Percentiles rank a stretch among this genome's conserved stretches.
phyloP scores from a whole-genome alignment of 2,329 filamentous ascomycete genomes.

The Arthroderma sp. region DNA sequence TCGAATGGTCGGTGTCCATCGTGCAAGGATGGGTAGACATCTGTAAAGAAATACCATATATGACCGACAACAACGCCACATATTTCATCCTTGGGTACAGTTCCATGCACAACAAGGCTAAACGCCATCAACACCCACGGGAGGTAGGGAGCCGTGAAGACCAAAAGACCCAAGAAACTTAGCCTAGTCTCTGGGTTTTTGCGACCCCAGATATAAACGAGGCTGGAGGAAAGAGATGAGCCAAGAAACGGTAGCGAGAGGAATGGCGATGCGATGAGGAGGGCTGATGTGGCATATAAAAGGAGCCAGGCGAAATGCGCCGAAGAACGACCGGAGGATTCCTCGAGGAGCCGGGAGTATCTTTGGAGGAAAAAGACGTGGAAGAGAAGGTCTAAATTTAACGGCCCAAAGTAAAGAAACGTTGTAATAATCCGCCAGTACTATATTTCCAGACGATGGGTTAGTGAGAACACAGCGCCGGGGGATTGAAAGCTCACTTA shows the following conservation, averaged over 20 bases:
- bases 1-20: conserved; percentile 74
- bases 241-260: conserved; percentile 89
- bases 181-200: conserved; percentile 84
- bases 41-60: conserved; percentile 95
- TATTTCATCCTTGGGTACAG: conserved; percentile 86
- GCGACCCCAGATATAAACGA: conserved; percentile 96
- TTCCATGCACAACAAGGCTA: conserved; percentile 79
- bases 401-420: conserved; percentile 92
- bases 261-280: conserved; percentile 71
- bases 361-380: conserved; percentile 97
- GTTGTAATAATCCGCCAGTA: conserved; percentile 96
- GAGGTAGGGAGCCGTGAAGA: conserved; percentile 87
- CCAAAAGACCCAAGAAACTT: conserved; percentile 75
- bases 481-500: conserved; percentile 31
- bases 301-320: conserved; percentile 94
- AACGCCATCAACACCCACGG: conserved; percentile 94
- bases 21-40: conserved; percentile 88
- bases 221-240: conserved; percentile 78
- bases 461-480: neutral
- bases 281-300: conserved; percentile 65
- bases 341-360: conserved; percentile 88
- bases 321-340: conserved; percentile 79
- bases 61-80: conserved; percentile 91
- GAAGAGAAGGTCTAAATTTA: conserved; percentile 88
- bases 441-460: conserved; percentile 33